These are phyloP conservation scores for Pulveroboletus sp. DNA, from an alignment of 768 basidiomycete species.

Conservation along the genomic window DNA sequence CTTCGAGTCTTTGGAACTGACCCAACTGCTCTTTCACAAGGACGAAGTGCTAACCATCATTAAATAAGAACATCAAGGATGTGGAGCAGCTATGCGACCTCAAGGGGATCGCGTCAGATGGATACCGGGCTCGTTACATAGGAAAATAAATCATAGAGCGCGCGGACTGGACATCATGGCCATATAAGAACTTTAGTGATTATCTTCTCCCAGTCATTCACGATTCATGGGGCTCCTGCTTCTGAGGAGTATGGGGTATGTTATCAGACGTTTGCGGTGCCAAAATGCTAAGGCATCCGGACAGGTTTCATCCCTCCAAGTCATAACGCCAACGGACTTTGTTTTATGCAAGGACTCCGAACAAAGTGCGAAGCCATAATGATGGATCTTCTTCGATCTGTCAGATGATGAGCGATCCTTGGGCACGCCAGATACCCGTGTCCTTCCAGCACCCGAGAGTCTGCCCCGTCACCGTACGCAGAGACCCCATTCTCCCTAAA, in stretches of 20 bases:
- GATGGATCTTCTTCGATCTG: constrained; percentile 7
- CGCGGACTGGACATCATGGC: constrained; percentile 42
- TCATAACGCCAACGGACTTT: constrained; percentile 18
- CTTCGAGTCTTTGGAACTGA: constrained; percentile 57
- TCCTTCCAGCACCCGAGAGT: constrained; percentile 31
- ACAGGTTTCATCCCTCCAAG: constrained; percentile 15
- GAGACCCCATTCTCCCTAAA: neutral
- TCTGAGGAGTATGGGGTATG: constrained; percentile 17
- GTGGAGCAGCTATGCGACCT: constrained; percentile 73
- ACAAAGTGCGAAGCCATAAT: neutral
- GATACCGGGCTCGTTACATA: constrained; percentile 65
- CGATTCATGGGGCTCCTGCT: constrained; percentile 20
- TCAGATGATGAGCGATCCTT: constrained; percentile 7
- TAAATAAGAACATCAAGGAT: constrained; percentile 65
- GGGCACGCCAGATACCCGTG: neutral
- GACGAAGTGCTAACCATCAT: constrained; percentile 67
- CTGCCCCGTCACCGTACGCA: constrained; percentile 15
- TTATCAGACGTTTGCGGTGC: neutral
- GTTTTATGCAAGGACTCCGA: constrained; percentile 6
- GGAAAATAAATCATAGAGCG: constrained; percentile 36
- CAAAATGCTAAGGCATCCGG: constrained; percentile 6
- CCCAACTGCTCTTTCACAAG: constrained; percentile 57
- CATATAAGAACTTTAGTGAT: constrained; percentile 15
- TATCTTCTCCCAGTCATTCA: constrained; percentile 13
- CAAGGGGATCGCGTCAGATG: constrained; percentile 57